Percentiles rank a stretch among this genome's conserved stretches.
Evolutionary conservation across 805 yeast genomes (phyloP).

Genomic region (Dipodascopsis tothii): DNA sequence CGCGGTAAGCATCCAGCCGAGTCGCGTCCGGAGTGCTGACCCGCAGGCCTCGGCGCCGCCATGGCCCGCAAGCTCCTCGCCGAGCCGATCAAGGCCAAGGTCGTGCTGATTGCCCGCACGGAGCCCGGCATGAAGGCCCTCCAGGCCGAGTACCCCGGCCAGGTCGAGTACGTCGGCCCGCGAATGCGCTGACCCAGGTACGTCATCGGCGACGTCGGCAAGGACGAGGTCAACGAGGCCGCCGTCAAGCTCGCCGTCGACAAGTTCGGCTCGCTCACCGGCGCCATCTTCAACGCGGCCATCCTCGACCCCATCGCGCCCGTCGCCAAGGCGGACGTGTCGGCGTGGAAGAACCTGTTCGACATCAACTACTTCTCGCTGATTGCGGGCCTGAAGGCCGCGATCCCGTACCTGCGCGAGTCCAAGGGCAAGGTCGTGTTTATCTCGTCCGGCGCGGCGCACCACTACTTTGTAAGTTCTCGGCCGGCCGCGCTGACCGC

Average conservation of each 20-base stretch:
- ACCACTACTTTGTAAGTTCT: conserved; percentile 39
- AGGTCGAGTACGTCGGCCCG: conserved; percentile 18
- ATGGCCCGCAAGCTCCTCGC: conserved; percentile 49
- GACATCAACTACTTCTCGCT: conserved; percentile 75
- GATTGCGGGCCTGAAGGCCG: conserved; percentile 38
- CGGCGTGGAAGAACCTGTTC: conserved; percentile 55
- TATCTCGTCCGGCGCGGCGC: conserved; percentile 86
- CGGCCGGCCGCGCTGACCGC: conserved; percentile 11
- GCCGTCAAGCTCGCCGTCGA: conserved; percentile 40
- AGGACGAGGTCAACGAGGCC: conserved; percentile 29
- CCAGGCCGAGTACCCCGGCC: conserved; percentile 21
- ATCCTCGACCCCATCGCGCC: conserved; percentile 66
- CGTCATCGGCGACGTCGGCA: conserved; percentile 50
- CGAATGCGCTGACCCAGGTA: too few relatives aligned
- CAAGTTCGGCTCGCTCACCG: conserved; percentile 45
- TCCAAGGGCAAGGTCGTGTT: conserved; percentile 60
- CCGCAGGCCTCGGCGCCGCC: conserved; percentile 52
- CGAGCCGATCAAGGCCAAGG: conserved; percentile 32
- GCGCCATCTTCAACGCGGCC: conserved; percentile 64
- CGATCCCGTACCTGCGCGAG: conserved; percentile 52
- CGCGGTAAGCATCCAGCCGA: conserved; percentile 24
- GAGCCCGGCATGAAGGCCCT: conserved; percentile 11
- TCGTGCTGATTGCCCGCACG: conserved; percentile 35
- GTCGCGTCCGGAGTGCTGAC: neutral
- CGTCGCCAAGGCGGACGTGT: conserved; percentile 44